Base-by-base conservation (phyloP, 192 early-diverging fungal species). In the Globomyces pollinis-pini region DNA sequence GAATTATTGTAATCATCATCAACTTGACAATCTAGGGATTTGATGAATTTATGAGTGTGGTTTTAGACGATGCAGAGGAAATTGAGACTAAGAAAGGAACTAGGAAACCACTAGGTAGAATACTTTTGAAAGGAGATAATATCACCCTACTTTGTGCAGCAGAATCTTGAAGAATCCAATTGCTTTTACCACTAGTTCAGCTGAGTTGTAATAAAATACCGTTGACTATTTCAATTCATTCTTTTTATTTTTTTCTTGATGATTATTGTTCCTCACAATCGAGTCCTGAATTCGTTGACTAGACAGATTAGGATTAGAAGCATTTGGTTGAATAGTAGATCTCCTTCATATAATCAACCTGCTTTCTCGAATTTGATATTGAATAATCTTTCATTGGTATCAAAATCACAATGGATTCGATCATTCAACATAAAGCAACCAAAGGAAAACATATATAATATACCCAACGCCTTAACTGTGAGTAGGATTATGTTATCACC, bases 11-110 rank as follows among this genome's bases (percentile, higher is more conserved):
- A 78, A 52, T 57, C 2, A 59, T 72, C 47, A 12, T 38, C 21
- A 56, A 16, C n/a, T n/a, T n/a, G n/a, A n/a, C n/a, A n/a, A n/a
- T 38, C n/a, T 74, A 93, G 93, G 94, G 94, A 29, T 95, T 98
- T 67, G 94, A 98, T 68, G 94, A 98, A 68, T 98, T 98, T 69
- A 94, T 98, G 92, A 93, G 89, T 64, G 67, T 98, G 59, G 94
- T 98, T 15, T 73, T 98, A 51, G 94, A 91, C 64, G 79, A 91
- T 20, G 90, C 91, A 23, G 84, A 79, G 50, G 94, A 98, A 71
- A 73, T 94, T 12, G 71, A 88, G 44, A 60, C 72, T 42, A 94
- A 93, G 76, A 89, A 89, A 53, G 79, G 77, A 43, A 86, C 85
- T 16, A 71, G 84, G 57, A 87, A 80, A 59, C 54, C 73, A 20